phyloP scores from a whole-genome alignment of 139 green algal genomes.

The Bryopsis sp. region DNA sequence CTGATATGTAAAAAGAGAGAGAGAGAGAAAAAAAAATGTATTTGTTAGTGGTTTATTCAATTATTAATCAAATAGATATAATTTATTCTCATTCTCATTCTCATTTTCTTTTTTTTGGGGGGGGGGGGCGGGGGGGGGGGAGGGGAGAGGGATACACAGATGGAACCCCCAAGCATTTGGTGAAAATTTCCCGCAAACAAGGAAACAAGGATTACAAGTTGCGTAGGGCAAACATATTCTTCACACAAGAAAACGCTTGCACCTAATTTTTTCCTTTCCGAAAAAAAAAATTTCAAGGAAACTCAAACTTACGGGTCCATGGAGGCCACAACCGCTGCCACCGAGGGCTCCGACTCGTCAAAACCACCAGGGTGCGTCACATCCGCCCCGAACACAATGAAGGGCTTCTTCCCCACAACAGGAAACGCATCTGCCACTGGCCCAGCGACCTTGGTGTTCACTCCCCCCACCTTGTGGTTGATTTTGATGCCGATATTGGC shows the following conservation, averaged over 20 bases:
- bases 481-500: constrained; percentile 21
- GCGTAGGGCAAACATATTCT: too few species aligned
- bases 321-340: constrained; percentile 50
- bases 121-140: too few species aligned
- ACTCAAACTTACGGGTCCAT: constrained; percentile 33
- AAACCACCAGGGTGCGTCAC: constrained; percentile 43
- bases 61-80: not conserved
- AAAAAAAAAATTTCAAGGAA: too few species aligned
- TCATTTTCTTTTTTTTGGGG: not conserved
- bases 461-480: constrained; percentile 18
- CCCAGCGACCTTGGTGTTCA: constrained; percentile 15
- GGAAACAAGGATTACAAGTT: too few species aligned
- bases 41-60: too few species aligned
- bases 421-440: not conserved
- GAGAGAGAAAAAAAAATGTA: too few species aligned
- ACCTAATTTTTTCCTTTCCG: too few species aligned
- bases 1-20: too few species aligned
- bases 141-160: too few species aligned
- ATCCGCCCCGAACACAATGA: constrained; percentile 62
- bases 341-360: constrained; percentile 32
- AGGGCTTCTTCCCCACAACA: constrained; percentile 23
- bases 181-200: too few species aligned
- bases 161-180: too few species aligned
- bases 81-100: not conserved
- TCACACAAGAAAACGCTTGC: too few species aligned